Evolutionary conservation across 768 basidiomycete species (phyloP).

Genomic region (Suillus clintonianus): DNA sequence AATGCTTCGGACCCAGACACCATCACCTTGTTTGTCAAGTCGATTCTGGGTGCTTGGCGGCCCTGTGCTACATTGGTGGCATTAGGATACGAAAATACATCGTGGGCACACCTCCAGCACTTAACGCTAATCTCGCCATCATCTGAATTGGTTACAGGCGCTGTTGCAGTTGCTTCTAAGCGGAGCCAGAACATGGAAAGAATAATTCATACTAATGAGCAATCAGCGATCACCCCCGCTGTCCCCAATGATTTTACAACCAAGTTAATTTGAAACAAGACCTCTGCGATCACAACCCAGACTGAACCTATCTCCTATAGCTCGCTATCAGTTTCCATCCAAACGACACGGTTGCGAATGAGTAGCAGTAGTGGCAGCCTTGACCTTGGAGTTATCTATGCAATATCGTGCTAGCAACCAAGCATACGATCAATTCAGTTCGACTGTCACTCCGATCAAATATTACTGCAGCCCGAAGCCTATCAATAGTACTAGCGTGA

Average conservation of each 20-base stretch:
- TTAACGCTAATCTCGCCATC: neutral
- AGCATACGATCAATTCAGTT: no score
- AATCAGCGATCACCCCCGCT: neutral
- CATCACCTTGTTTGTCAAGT: constrained; percentile 24
- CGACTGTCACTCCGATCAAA: no score
- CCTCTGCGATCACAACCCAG: neutral
- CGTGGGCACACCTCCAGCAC: neutral
- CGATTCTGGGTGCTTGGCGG: constrained; percentile 27
- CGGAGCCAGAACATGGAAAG: neutral
- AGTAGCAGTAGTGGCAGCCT: neutral
- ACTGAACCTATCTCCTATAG: neutral
- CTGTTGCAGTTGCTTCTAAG: no score
- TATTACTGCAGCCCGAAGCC: no score
- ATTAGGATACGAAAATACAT: neutral
- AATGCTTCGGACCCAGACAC: constrained; percentile 26
- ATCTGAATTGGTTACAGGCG: neutral
- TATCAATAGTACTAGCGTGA: no score
- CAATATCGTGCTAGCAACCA: no score
- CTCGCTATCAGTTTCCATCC: neutral
- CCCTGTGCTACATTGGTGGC: neutral
- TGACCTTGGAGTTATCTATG: no score
- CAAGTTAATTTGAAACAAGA: neutral
- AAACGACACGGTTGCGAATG: neutral
- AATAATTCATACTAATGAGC: neutral
- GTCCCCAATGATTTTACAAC: neutral